Conservation (phyloP, 225 moss, liverwort and hornwort species). For the Marchantia paleacea region DNA sequence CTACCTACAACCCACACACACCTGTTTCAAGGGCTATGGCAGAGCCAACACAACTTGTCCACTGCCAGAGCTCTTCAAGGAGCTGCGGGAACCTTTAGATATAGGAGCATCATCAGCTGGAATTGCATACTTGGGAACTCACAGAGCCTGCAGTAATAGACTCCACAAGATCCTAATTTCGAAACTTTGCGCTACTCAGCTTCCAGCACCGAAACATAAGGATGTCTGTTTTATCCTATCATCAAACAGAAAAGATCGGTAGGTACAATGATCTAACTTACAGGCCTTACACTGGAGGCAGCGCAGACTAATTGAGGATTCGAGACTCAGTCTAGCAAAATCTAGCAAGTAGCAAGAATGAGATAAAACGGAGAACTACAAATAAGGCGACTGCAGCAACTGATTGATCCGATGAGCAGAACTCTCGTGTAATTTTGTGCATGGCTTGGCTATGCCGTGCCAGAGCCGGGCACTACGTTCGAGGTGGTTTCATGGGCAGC, state of each 20-base stretch:
- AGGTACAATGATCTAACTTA: slow-evolving; percentile 16
- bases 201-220: slow-evolving; percentile 10
- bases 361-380: background rate
- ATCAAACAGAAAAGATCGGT: slow-evolving; percentile 19
- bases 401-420: slow-evolving; percentile 2
- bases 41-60: slow-evolving; percentile 5
- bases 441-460: background rate
- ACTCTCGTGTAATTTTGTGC: background rate
- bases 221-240: slow-evolving; percentile 9
- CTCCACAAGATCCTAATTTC: background rate
- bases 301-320: background rate
- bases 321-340: background rate
- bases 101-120: slow-evolving; percentile 18
- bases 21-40: slow-evolving; percentile 14
- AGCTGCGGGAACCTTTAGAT: slow-evolving; percentile 8
- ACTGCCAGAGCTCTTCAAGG: background rate
- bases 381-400: slow-evolving; percentile 8
- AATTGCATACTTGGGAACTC: slow-evolving; percentile 8
- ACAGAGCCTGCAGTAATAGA: background rate
- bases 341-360: slow-evolving; percentile 1
- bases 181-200: slow-evolving; percentile 6
- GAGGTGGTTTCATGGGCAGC: too few relatives aligned
- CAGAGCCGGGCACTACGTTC: too few relatives aligned
- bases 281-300: slow-evolving; percentile 18
- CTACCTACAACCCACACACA: slow-evolving; percentile 16